These are phyloP conservation scores for Ganoderma sinense DNA, from an alignment of 1,284 basidiomycete species.

Conservation along the genomic window DNA sequence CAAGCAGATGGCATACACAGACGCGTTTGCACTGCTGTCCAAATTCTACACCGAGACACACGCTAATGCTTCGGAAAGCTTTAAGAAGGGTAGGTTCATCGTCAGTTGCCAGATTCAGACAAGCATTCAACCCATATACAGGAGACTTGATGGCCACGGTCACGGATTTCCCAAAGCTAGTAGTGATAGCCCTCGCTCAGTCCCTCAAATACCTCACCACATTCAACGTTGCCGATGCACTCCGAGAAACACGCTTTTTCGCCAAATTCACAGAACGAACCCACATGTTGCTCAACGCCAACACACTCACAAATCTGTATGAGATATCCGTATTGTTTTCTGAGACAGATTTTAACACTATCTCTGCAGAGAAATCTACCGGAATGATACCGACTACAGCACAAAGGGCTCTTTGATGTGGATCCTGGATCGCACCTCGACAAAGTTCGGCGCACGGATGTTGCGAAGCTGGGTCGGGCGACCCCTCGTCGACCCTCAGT, in stretches of 20 bases:
- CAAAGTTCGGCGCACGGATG: conserved; percentile 87
- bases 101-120: too few relatives aligned
- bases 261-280: conserved; percentile 79
- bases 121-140: conserved; percentile 10
- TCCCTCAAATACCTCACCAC: conserved; percentile 79
- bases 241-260: conserved; percentile 82
- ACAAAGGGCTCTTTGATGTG: conserved; percentile 84
- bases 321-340: conserved; percentile 29
- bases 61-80: conserved; percentile 51
- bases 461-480: conserved; percentile 89
- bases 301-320: conserved; percentile 86
- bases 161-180: conserved; percentile 76
- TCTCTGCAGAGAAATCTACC: conserved; percentile 77
- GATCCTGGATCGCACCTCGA: conserved; percentile 88
- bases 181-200: conserved; percentile 81
- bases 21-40: conserved; percentile 79
- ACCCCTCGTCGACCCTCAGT: conserved; percentile 84
- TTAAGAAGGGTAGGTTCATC: conserved; percentile 52
- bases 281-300: conserved; percentile 91
- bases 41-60: conserved; percentile 73
- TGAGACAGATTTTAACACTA: neutral
- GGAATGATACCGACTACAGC: conserved; percentile 85
- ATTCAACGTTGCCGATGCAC: conserved; percentile 81
- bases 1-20: conserved; percentile 65
- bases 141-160: conserved; percentile 65